These are phyloP conservation scores for Parastagonospora avenae DNA, from an alignment of 2,329 filamentous ascomycete species.

Conservation along the genomic window DNA sequence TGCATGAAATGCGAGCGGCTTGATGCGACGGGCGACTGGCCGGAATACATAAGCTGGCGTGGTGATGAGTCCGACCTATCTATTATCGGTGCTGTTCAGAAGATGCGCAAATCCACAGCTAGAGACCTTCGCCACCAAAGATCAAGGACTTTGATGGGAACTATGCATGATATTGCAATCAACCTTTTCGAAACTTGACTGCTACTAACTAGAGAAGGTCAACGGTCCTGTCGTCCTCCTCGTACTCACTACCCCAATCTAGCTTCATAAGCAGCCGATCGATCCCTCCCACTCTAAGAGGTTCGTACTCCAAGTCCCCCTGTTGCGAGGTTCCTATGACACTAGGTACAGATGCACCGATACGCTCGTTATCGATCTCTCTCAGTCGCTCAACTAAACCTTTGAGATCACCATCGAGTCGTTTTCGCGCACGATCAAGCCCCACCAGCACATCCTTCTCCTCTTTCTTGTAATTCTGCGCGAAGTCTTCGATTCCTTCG, in stretches of 20 bases:
- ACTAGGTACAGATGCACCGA: constrained; percentile 34
- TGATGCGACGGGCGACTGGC: too few relatives aligned
- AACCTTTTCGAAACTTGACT: too few relatives aligned
- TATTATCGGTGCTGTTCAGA: too few relatives aligned
- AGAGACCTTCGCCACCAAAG: too few relatives aligned
- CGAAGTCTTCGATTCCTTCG: constrained; percentile 71
- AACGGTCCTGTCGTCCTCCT: constrained; percentile 30
- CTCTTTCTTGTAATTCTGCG: constrained; percentile 64
- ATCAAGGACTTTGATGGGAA: too few relatives aligned
- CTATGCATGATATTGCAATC: too few relatives aligned
- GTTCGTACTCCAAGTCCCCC: constrained; percentile 64
- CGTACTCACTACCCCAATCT: constrained; percentile 60
- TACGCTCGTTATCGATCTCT: constrained; percentile 62
- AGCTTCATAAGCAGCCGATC: constrained; percentile 91
- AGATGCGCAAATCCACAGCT: too few relatives aligned
- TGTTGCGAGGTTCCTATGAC: constrained; percentile 13
- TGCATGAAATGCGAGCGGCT: too few relatives aligned
- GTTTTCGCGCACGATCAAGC: constrained; percentile 66
- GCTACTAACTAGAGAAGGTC: constrained; percentile 14
- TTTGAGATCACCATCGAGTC: constrained; percentile 71
- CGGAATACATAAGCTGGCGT: too few relatives aligned
- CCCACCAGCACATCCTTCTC: constrained; percentile 70
- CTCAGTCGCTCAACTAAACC: constrained; percentile 62
- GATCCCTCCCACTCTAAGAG: constrained; percentile 76
- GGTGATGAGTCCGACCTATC: too few relatives aligned